phyloP scores from a whole-genome alignment of 257 asterid genomes.

The Solanum corneliomulleri region DNA sequence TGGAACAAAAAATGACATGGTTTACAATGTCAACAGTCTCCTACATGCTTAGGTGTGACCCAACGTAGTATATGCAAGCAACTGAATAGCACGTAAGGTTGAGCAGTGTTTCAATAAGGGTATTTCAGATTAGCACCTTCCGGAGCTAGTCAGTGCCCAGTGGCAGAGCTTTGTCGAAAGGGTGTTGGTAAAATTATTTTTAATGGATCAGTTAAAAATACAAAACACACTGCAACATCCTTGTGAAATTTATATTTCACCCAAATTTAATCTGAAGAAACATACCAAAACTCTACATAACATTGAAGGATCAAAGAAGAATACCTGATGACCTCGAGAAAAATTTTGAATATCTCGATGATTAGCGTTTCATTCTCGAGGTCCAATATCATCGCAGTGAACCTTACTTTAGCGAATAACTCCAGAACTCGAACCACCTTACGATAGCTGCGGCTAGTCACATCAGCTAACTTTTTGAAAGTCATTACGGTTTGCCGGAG shows the following conservation, averaged over 20 bases:
- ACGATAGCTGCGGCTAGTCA: slow-evolving; percentile 12
- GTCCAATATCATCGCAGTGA: slow-evolving; percentile 33
- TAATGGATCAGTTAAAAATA: too few relatives aligned
- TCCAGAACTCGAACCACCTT: slow-evolving; percentile 33
- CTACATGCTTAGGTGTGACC: neutral
- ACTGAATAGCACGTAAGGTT: neutral
- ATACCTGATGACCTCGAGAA: slow-evolving; percentile 35
- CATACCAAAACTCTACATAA: neutral
- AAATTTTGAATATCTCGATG: slow-evolving; percentile 31
- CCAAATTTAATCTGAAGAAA: neutral
- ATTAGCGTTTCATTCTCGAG: slow-evolving; percentile 16
- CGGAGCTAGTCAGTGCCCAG: too few relatives aligned
- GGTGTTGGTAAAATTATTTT: too few relatives aligned
- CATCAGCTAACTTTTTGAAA: slow-evolving; percentile 29
- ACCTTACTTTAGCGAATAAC: slow-evolving; percentile 27
- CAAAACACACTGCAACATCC: too few relatives aligned
- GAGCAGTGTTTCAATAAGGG: neutral
- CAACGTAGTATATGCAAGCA: neutral
- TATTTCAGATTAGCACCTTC: too few relatives aligned
- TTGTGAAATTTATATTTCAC: too few relatives aligned
- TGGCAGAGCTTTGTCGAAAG: too few relatives aligned
- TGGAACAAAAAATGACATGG: neutral
- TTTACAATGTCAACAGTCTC: neutral
- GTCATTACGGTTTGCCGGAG: slow-evolving; percentile 24
- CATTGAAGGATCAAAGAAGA: neutral